phyloP scores from a whole-genome alignment of 2,329 filamentous ascomycete species.

The Paradendryphiella salina region DNA sequence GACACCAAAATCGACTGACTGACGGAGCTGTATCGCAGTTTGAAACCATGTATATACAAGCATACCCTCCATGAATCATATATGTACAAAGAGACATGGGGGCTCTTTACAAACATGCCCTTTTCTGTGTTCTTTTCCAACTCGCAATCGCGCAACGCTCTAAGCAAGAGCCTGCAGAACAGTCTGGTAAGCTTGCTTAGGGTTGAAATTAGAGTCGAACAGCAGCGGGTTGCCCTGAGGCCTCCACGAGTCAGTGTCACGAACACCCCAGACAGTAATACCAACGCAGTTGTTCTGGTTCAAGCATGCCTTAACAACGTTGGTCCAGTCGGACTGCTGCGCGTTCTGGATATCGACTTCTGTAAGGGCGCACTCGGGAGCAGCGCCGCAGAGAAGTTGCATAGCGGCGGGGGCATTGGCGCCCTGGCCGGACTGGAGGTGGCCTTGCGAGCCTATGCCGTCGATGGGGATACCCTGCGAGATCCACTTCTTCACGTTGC shows the following conservation, averaged over 20 bases:
- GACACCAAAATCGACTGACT: conserved; percentile 6
- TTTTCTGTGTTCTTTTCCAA: background rate
- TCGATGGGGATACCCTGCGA: conserved; percentile 66
- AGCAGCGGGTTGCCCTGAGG: conserved; percentile 49
- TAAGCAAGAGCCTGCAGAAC: conserved; percentile 36
- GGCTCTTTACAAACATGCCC: background rate
- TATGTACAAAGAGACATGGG: conserved; percentile 2
- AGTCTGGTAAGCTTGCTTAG: conserved; percentile 49
- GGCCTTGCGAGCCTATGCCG: conserved; percentile 56
- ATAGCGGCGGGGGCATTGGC: conserved; percentile 54
- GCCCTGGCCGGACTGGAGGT: conserved; percentile 56
- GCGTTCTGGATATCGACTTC: conserved; percentile 70
- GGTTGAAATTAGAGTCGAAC: conserved; percentile 50
- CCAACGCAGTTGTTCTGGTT: conserved; percentile 64
- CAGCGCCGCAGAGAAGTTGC: conserved; percentile 58
- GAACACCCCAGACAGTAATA: conserved; percentile 65
- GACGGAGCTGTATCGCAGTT: background rate
- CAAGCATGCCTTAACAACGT: conserved; percentile 62
- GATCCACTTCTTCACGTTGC: conserved; percentile 67
- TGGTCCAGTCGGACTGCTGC: conserved; percentile 61
- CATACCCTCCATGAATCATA: conserved; percentile 1
- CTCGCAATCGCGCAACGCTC: background rate
- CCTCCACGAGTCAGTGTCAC: conserved; percentile 54
- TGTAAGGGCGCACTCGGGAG: conserved; percentile 65
- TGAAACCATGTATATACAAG: conserved; percentile 10